Evolutionary conservation across 2,329 filamentous ascomycete species (phyloP), one percentile per base, ranked within the genome.

Genomic region (Emydomyces testavorans): DNA sequence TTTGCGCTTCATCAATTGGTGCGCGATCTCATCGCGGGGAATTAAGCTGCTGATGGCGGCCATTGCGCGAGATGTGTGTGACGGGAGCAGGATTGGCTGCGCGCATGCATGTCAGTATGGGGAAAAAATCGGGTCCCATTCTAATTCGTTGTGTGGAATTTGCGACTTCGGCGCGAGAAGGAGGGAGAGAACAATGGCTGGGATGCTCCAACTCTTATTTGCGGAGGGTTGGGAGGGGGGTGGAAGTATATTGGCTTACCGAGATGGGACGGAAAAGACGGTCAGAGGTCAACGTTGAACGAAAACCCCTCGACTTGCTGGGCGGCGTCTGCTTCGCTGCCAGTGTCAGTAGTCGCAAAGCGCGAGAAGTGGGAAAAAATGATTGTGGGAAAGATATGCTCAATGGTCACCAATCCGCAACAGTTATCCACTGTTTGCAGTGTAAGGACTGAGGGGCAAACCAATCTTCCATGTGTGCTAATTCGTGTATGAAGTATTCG

Each of bases 1-100:
- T 49, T 60, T 58, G 52, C 71, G 72, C 68, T 73, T 78, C 58
- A 66, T 60, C 52, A 79, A 56, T 44, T 65, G 62, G 39, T 55
- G 51, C 15, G 54, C 26, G 21, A 24, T 32, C 23, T 42, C 50
- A 43, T 50, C 48, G 34, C 52, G 50, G 16, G 43, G 15, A 21
- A 51, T 50, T 20, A 58, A 59, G 13, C 11, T 18, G 59, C 55
- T 64, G 46, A 62, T 55, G 21, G 59, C 55, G 28, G 61, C 51
- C 62, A 64, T 60, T 52, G 8, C 23, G 37, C 18, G 13, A n/a
- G n/a, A n/a, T n/a, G n/a, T n/a, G n/a, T 31, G 26, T 18, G 45
- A 32, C 24, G n/a, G n/a, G 24, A 29, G 18, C n/a, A 10, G 20
- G 31, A 5, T 28, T 24, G 3, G 21, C 42, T 28, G 29, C 15